Evolutionary conservation across 176 grass and related monocot species (phyloP).

Genomic region (Aechmea fasciata): DNA sequence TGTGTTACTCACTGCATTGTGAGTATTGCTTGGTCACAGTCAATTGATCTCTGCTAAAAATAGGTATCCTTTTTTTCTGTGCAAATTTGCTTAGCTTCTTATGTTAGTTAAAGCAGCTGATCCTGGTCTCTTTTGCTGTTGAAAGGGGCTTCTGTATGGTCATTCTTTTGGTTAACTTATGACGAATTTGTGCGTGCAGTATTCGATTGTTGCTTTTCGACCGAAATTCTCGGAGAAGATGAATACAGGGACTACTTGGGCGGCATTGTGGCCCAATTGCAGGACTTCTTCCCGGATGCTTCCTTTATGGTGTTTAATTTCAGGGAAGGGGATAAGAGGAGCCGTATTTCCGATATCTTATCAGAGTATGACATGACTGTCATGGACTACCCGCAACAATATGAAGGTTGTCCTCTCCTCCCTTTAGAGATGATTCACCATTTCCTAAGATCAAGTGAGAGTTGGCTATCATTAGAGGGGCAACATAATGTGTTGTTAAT

Average conservation of each 20-base stretch:
- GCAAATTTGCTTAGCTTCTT: no score
- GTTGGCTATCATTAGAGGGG: conserved; percentile 89
- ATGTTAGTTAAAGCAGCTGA: no score
- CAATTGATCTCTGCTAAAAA: no score
- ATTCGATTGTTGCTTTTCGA: conserved; percentile 88
- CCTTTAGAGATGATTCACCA: conserved; percentile 93
- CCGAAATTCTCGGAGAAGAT: conserved; percentile 52
- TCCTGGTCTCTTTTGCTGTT: conserved; percentile 5
- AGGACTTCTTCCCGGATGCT: conserved; percentile 70
- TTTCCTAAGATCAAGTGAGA: conserved; percentile 94
- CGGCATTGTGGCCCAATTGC: conserved; percentile 60
- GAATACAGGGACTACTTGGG: conserved; percentile 77
- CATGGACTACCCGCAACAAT: conserved; percentile 92
- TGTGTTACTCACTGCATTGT: not conserved
- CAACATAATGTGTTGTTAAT: conserved; percentile 89
- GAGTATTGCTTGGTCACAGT: not conserved
- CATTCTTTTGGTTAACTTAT: conserved; percentile 1
- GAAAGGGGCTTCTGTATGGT: not conserved
- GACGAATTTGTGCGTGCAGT: conserved; percentile 45
- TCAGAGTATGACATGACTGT: conserved; percentile 91
- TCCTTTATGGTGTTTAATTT: conserved; percentile 97
- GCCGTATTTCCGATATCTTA: conserved; percentile 76
- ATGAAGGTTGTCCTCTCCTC: conserved; percentile 89
- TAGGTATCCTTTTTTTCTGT: no score
- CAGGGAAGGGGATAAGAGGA: conserved; percentile 67